Evolutionary conservation across 441 rosid genomes (phyloP), one percentile per base, ranked within the genome.

Genomic region (Oxalis stricta): DNA sequence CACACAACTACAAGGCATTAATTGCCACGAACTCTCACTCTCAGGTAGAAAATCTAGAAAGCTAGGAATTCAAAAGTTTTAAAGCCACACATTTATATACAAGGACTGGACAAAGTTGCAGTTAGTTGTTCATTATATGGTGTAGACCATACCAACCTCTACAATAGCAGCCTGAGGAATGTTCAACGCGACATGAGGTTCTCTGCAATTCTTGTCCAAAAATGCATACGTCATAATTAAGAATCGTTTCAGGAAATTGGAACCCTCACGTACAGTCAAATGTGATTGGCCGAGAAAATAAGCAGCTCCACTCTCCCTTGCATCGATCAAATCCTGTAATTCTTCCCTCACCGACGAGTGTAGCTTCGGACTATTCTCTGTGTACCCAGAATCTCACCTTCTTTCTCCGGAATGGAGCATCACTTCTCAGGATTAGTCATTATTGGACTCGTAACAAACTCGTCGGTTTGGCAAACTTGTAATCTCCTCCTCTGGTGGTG

Each of bases 111-210:
- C 21, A 16, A 16, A 26, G 6, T 26, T 26, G 16, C 7, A 21
- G 9, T 11, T 22, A 28, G 14, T 20, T 36, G n/a, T 18, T 18
- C 13, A 22, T 63, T 33, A 78, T 59, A 75, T 51, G 0, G 53
- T 51, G 41, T 64, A 75, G 14, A 71, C 68, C 67, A 67, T 75
- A 26, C 80, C 66, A 41, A 75, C 87, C 68, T 72, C 72, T 38
- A 79, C 68, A 22, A 73, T 77, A 23, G 80, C 75, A 6, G 83
- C 83, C 33, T 75, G 69, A 42, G 87, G 83, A 41, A 75, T 68
- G 60, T 75, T 69, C 11, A 75, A 52, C 7, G 75, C 83, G 36
- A 71, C 60, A 11, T 59, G 71, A 21, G 75, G 65, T 59, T 70
- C 71, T 33, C 75, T 14, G 37, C 71, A 49, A 40, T 75, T 79